Conservation (phyloP, 805 yeast species). For the Blastobotrys muscicola region DNA sequence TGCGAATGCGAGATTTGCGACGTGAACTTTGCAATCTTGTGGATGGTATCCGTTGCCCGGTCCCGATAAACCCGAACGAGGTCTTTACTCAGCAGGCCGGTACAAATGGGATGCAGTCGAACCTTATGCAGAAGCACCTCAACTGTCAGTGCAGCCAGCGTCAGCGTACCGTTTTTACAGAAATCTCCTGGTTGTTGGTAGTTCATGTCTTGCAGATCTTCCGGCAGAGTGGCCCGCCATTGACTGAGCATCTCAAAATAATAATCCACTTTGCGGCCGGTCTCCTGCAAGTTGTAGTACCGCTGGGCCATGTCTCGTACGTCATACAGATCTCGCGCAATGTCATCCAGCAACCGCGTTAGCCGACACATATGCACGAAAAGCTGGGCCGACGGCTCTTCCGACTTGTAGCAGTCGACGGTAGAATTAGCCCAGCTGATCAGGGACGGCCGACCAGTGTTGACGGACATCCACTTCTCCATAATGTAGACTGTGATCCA, state of each 20-base stretch:
- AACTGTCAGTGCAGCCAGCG: slow-evolving; percentile 22
- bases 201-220: slow-evolving; percentile 21
- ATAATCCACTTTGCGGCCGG: slow-evolving; percentile 12
- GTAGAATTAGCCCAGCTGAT: slow-evolving; percentile 15
- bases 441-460: slow-evolving; percentile 27
- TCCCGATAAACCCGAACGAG: slow-evolving; percentile 17
- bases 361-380: slow-evolving; percentile 22
- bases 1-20: slow-evolving; percentile 27
- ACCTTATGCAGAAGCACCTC: slow-evolving; percentile 24
- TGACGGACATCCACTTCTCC: slow-evolving; percentile 30
- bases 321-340: slow-evolving; percentile 19
- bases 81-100: slow-evolving; percentile 8
- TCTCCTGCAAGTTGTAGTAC: slow-evolving; percentile 7
- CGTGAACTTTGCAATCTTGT: slow-evolving; percentile 23
- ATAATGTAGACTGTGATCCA: slow-evolving; percentile 28
- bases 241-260: slow-evolving; percentile 13
- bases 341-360: slow-evolving; percentile 22
- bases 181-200: slow-evolving; percentile 18
- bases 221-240: slow-evolving; percentile 23
- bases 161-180: slow-evolving; percentile 26
- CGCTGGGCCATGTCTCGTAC: slow-evolving; percentile 10
- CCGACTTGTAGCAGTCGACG: slow-evolving; percentile 13
- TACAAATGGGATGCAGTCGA: slow-evolving; percentile 19
- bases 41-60: slow-evolving; percentile 22
- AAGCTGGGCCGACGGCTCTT: slow-evolving; percentile 21